Base-by-base conservation (phyloP, 2,329 filamentous ascomycete genomes). In the Graphiopsis chlorocephala region DNA sequence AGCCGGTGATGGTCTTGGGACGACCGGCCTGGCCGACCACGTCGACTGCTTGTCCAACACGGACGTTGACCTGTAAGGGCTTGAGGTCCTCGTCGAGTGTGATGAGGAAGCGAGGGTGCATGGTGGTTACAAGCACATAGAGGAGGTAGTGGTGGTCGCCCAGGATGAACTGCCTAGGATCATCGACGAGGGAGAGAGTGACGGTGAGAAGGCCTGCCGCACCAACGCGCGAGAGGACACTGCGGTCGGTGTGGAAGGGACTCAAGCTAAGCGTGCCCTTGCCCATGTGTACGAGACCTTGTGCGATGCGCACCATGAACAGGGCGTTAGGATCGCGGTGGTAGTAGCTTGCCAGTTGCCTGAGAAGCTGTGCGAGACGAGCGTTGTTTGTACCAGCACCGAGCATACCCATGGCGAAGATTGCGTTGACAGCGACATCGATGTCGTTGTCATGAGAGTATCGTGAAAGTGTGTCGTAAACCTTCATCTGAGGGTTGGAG, bases 371-470 rank as follows among this genome's bases (percentile, higher is more conserved):
- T 61, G 95, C 96, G 71, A 99, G 82, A 80, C 95, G 90, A 57
- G 95, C 96, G 76, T 99, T 99, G 85, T 99, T 99, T 63, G 95
- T 99, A 72, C 95, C 95, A 2, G 95, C 95, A 73, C 95, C 95
- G 42, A 97, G 85, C 65, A 99, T 89, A 79, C 95, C 95, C 95
- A 99, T 99, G 71, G 95, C 93, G 75, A 99, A 99, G 76, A 99
- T 99, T 73, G 95, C 93, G 76, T 98, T 99, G 79, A 99, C 91
- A 45, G 95, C 95, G 55, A 99, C 95, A 74, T 99, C 95, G 68
- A 94, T 96, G 80, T 99, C 95, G 71, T 95, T 99, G 82, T 99
- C 95, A 85, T 99, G 95, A 69, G 91, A 96, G 85, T 99, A 99
- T 75, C 95, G 86, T 60, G 95, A 99, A 12, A 99, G 84, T 0